phyloP scores from a whole-genome alignment of 176 grass and related monocot species.

The Otatea glauca region DNA sequence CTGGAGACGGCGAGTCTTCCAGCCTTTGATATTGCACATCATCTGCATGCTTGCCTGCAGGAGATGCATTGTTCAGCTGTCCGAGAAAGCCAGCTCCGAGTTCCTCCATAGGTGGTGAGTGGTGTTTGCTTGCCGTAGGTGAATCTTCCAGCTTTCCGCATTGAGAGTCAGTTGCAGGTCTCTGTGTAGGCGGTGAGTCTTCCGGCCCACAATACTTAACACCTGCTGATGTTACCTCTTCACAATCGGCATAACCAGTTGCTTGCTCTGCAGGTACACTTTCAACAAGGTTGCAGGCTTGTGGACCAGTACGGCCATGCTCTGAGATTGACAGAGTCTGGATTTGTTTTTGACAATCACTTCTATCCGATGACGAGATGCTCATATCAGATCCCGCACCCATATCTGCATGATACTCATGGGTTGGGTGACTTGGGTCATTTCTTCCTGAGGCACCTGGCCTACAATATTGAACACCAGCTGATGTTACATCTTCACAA shows the following conservation, averaged over 20 bases:
- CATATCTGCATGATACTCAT: too few relatives aligned
- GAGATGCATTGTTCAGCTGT: not conserved
- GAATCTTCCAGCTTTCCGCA: slow-evolving; percentile 8
- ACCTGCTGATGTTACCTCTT: slow-evolving; percentile 39
- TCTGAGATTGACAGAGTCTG: slow-evolving; percentile 17
- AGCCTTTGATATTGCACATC: not conserved
- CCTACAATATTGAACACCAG: not conserved
- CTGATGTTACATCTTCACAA: slow-evolving; percentile 41
- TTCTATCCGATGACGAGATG: slow-evolving; percentile 56
- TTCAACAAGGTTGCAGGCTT: slow-evolving; percentile 14
- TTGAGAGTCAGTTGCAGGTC: not conserved
- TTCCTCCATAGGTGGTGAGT: slow-evolving; percentile 20
- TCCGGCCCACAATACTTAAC: not conserved
- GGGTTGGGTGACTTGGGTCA: too few relatives aligned
- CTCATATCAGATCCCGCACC: slow-evolving; percentile 50
- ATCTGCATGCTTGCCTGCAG: slow-evolving; percentile 18
- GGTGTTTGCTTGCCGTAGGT: not conserved
- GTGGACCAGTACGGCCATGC: not conserved
- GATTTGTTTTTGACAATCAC: slow-evolving; percentile 26
- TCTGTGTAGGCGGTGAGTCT: not conserved
- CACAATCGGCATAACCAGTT: slow-evolving; percentile 3
- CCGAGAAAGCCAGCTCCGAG: not conserved
- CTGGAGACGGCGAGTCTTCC: not conserved
- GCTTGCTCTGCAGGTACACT: slow-evolving; percentile 9
- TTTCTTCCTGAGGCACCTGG: not conserved